These are phyloP conservation scores for Plectosphaerella plurivora DNA, from an alignment of 2,329 filamentous ascomycete species.

Conservation along the genomic window DNA sequence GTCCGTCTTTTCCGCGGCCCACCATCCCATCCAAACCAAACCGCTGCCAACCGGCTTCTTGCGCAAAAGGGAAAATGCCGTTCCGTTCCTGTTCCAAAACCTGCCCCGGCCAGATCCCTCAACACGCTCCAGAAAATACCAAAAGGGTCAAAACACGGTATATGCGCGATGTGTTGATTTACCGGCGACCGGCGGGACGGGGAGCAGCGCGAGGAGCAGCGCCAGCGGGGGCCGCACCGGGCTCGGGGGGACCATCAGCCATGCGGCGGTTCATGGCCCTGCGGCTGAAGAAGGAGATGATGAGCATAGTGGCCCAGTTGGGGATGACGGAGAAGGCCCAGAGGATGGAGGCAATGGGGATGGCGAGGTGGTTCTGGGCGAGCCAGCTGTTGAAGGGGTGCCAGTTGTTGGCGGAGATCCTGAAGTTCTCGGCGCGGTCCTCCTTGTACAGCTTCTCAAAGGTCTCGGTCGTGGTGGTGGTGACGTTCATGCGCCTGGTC, in stretches of 20 bases:
- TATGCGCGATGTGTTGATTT: not conserved
- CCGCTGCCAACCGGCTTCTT: too few relatives aligned
- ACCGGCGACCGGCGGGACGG: not conserved
- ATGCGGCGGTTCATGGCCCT: slow-evolving; percentile 56
- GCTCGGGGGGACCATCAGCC: slow-evolving; percentile 2
- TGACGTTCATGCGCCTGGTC: slow-evolving; percentile 64
- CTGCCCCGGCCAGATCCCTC: too few relatives aligned
- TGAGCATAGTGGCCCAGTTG: slow-evolving; percentile 75
- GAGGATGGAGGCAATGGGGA: slow-evolving; percentile 63
- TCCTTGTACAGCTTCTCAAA: slow-evolving; percentile 53
- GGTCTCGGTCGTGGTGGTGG: slow-evolving; percentile 60
- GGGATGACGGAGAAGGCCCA: slow-evolving; percentile 64
- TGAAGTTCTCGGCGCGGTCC: slow-evolving; percentile 36
- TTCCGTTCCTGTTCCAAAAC: too few relatives aligned
- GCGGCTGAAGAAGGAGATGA: slow-evolving; percentile 68
- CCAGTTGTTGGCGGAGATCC: slow-evolving; percentile 58
- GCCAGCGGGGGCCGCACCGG: too few relatives aligned
- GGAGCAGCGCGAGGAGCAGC: too few relatives aligned
- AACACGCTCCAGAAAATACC: too few relatives aligned
- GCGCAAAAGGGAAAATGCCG: too few relatives aligned
- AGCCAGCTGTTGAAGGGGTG: slow-evolving; percentile 71
- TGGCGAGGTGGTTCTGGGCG: slow-evolving; percentile 55
- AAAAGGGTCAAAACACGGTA: too few relatives aligned
- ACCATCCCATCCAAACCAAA: too few relatives aligned
- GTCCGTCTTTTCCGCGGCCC: too few relatives aligned